Evolutionary conservation across 2,329 filamentous ascomycete genomes (phyloP).

Genomic region (Aspergillus felis): DNA sequence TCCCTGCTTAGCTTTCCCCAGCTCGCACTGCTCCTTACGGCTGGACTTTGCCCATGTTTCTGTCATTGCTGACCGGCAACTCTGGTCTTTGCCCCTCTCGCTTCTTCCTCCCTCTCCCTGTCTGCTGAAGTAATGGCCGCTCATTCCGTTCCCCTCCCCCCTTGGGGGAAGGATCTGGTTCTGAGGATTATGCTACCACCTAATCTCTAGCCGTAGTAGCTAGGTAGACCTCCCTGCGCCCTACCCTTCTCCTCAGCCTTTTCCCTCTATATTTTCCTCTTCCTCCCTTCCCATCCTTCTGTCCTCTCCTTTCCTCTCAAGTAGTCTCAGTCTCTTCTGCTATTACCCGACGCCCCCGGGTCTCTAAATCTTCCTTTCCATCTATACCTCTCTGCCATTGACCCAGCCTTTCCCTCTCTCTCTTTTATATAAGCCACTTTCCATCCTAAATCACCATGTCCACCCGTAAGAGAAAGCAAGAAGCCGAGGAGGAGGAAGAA

Average conservation of each 20-base stretch:
- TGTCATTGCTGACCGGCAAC: conserved; percentile 10
- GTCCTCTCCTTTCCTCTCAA: conserved; percentile 33
- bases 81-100: conserved; percentile 3
- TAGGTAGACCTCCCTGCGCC: conserved; percentile 10
- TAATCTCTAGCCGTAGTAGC: conserved; percentile 5
- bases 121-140: conserved; percentile 54
- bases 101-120: conserved; percentile 28
- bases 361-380: conserved; percentile 32
- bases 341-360: not conserved
- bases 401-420: conserved; percentile 3
- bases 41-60: conserved; percentile 3
- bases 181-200: conserved; percentile 21
- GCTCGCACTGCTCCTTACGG: not conserved
- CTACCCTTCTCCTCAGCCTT: not conserved
- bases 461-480: conserved; percentile 49
- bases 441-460: conserved; percentile 32
- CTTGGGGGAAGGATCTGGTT: conserved; percentile 25
- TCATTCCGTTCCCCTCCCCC: conserved; percentile 46
- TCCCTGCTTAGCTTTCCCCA: conserved; percentile 11
- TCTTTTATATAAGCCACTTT: conserved; percentile 2
- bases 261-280: conserved; percentile 18
- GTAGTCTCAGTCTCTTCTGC: conserved; percentile 33
- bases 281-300: conserved; percentile 9
- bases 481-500: conserved; percentile 46
- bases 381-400: conserved; percentile 25